Conservation (phyloP, 2,329 filamentous ascomycete genomes). For the Aspergillus udagawae region DNA sequence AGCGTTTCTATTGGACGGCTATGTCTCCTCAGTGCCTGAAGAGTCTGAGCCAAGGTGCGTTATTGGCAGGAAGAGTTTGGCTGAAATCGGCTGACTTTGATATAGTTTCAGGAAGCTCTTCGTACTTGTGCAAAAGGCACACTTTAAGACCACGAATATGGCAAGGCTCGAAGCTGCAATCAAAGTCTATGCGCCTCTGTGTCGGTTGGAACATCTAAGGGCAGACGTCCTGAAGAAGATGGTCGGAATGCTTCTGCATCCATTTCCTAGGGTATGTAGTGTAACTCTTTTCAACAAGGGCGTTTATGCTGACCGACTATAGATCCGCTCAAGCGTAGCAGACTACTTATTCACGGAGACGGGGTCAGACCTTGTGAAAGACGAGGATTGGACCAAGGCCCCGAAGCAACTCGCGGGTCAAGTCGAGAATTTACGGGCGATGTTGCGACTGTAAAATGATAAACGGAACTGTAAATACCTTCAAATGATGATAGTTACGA, state of each 20-base stretch:
- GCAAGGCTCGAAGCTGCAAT: conserved; percentile 76
- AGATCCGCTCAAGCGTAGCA: conserved; percentile 35
- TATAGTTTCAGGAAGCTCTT: conserved; percentile 59
- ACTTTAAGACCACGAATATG: conserved; percentile 79
- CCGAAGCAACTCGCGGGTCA: conserved; percentile 32
- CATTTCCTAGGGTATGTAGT: conserved; percentile 68
- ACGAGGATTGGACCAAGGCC: conserved; percentile 33
- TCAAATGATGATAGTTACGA: background rate
- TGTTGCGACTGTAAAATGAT: conserved; percentile 12
- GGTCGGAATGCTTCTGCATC: conserved; percentile 69
- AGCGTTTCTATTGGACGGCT: conserved; percentile 69
- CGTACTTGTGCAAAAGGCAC: conserved; percentile 67
- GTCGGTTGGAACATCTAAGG: conserved; percentile 48
- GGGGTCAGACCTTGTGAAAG: conserved; percentile 24
- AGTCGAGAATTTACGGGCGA: conserved; percentile 26
- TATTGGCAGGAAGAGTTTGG: background rate
- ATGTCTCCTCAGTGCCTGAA: conserved; percentile 37
- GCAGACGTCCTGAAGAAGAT: conserved; percentile 65
- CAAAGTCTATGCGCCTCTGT: conserved; percentile 71
- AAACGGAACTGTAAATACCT: background rate
- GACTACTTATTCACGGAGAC: conserved; percentile 37
- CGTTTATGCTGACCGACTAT: conserved; percentile 3
- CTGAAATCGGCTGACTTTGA: background rate
- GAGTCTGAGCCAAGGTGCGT: conserved; percentile 40
- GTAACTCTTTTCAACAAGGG: background rate